A percentile compares a stretch with the other conserved stretches of the same genome.
phyloP scores from a whole-genome alignment of 306 rosid species.

The Vigna trinervia region DNA sequence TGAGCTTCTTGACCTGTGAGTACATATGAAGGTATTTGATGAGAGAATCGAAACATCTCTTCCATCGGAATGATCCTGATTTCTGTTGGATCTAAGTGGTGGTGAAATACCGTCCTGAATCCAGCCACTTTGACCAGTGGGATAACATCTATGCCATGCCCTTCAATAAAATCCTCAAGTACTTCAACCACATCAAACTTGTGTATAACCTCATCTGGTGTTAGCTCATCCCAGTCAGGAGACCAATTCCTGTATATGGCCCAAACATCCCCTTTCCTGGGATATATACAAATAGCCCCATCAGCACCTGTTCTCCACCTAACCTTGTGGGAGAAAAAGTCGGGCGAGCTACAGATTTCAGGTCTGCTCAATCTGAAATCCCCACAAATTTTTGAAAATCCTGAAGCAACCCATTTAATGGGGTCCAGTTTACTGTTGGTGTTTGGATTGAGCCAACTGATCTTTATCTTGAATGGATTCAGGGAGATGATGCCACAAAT shows the following conservation, averaged over 20 bases:
- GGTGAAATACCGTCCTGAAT: slow-evolving; percentile 81
- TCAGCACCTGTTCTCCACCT: slow-evolving; percentile 65
- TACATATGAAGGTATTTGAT: slow-evolving; percentile 73
- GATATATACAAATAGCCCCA: slow-evolving; percentile 73
- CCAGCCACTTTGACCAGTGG: slow-evolving; percentile 92
- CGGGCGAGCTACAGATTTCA: slow-evolving; percentile 56
- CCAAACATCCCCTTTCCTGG: slow-evolving; percentile 92
- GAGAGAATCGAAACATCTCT: slow-evolving; percentile 89
- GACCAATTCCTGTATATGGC: slow-evolving; percentile 93
- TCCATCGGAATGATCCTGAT: slow-evolving; percentile 64
- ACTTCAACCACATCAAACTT: slow-evolving; percentile 86
- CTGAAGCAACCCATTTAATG: slow-evolving; percentile 69
- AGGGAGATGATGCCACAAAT: slow-evolving; percentile 63
- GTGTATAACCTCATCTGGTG: slow-evolving; percentile 67
- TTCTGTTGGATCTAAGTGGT: slow-evolving; percentile 66
- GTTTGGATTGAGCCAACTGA: slow-evolving; percentile 79
- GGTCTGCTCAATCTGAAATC: slow-evolving; percentile 68
- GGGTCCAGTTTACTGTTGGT: slow-evolving; percentile 65
- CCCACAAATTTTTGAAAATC: slow-evolving; percentile 80
- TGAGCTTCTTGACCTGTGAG: slow-evolving; percentile 78
- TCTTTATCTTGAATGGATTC: slow-evolving; percentile 70
- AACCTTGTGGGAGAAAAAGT: slow-evolving; percentile 84
- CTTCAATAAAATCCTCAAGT: slow-evolving; percentile 71
- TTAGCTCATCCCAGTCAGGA: slow-evolving; percentile 80
- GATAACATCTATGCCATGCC: slow-evolving; percentile 67